These are phyloP conservation scores for Brettanomyces bruxellensis DNA, from an alignment of 805 yeast species.

Conservation along the genomic window DNA sequence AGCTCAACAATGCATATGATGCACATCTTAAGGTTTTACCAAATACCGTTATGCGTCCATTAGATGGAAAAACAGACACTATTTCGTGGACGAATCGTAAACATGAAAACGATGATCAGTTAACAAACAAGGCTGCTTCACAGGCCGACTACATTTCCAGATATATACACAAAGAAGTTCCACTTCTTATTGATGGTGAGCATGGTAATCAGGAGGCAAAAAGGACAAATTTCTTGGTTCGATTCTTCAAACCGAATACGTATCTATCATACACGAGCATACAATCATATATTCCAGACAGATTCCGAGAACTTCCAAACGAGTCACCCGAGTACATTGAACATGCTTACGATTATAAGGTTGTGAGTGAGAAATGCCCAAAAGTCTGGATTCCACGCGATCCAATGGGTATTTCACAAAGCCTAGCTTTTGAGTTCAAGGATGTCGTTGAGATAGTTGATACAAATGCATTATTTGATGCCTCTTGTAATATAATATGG, in stretches of 20 bases:
- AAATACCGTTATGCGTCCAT: conserved; percentile 64
- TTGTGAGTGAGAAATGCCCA: conserved; percentile 59
- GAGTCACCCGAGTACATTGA: conserved; percentile 35
- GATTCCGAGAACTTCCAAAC: conserved; percentile 41
- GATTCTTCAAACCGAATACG: conserved; percentile 48
- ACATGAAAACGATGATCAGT: not conserved
- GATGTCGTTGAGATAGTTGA: conserved; percentile 57
- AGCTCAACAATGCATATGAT: conserved; percentile 58
- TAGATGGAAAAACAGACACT: conserved; percentile 62
- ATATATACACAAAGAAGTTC: conserved; percentile 25
- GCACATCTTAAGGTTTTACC: conserved; percentile 52
- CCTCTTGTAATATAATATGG: conserved; percentile 39
- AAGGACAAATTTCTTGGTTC: conserved; percentile 17
- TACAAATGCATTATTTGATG: conserved; percentile 51
- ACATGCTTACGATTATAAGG: conserved; percentile 73
- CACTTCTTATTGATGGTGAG: conserved; percentile 65
- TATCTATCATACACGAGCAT: conserved; percentile 41
- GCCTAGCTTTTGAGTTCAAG: conserved; percentile 46
- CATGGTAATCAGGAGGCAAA: conserved; percentile 20
- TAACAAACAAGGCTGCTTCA: not conserved
- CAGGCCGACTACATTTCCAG: not conserved
- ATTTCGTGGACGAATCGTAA: conserved; percentile 35
- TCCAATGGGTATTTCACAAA: conserved; percentile 68
- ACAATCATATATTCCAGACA: conserved; percentile 47
- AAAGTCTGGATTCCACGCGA: conserved; percentile 90